These are phyloP conservation scores for Rutidosis leptorrhynchoides DNA, from an alignment of 129 eudicot genomes.

Conservation along the genomic window DNA sequence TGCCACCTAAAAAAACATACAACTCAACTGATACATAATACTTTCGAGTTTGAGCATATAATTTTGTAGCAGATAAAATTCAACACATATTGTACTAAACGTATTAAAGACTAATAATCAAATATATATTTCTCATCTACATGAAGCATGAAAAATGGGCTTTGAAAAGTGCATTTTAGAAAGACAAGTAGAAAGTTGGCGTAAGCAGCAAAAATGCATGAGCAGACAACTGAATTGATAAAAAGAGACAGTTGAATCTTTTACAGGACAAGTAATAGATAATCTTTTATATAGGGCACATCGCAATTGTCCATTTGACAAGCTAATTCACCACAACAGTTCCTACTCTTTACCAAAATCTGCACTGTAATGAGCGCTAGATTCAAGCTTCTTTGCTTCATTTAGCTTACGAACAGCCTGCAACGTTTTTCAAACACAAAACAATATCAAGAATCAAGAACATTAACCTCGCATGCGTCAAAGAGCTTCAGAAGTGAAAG, in stretches of 20 bases:
- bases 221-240: conserved; percentile 5
- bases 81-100: too few species aligned
- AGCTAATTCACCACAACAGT: neutral
- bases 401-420: conserved; percentile 89
- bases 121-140: too few species aligned
- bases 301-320: conserved; percentile 11
- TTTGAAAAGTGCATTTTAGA: too few species aligned
- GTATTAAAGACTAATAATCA: too few species aligned
- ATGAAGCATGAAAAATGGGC: too few species aligned
- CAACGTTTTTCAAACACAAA: conserved; percentile 13
- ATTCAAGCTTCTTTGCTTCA: conserved; percentile 98
- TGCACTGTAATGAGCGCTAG: conserved; percentile 85
- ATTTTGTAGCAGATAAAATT: too few species aligned
- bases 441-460: conserved; percentile 12
- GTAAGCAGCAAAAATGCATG: conserved; percentile 16
- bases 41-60: too few species aligned
- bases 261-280: conserved; percentile 8
- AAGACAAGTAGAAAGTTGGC: too few species aligned
- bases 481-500: too few species aligned
- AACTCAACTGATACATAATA: too few species aligned
- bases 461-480: too few species aligned
- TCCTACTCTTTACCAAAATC: conserved; percentile 91
- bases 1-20: too few species aligned
- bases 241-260: conserved; percentile 16
- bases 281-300: conserved; percentile 18